A percentile compares a stretch with the other conserved stretches of the same genome.
Conservation (phyloP, 495 filamentous ascomycete genomes). For the Neurospora sp. region DNA sequence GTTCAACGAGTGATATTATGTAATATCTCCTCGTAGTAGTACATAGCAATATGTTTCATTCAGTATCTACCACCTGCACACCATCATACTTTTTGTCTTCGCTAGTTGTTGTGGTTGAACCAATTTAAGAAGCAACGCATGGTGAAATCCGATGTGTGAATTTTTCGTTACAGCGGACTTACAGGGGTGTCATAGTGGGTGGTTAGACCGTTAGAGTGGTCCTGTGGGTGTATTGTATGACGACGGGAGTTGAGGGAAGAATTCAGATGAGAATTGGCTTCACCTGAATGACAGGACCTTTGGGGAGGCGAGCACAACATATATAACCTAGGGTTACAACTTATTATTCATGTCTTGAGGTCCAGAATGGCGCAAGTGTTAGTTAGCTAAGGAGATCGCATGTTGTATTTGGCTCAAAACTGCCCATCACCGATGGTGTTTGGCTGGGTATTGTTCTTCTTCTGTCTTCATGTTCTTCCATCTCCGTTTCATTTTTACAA, state of each 20-base stretch:
- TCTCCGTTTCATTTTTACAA: not conserved
- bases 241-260: not conserved
- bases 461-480: not conserved
- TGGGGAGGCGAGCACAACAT: not conserved
- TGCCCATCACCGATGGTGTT: not conserved
- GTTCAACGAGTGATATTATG: not conserved
- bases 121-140: too few species aligned
- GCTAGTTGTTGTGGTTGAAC: too few species aligned
- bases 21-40: too few species aligned
- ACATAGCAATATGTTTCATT: too few species aligned
- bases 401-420: not conserved
- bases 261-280: not conserved
- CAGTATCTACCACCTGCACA: too few species aligned
- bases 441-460: not conserved
- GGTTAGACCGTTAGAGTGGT: too few species aligned
- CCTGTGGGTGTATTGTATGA: not conserved
- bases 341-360: not conserved
- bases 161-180: not conserved
- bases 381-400: not conserved
- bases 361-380: not conserved
- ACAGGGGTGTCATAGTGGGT: not conserved
- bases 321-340: not conserved
- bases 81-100: too few species aligned
- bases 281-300: not conserved
- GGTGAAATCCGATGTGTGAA: too few species aligned